These are phyloP conservation scores for Borovskyia barvae DNA, from an alignment of 208 protist genomes.

Conservation along the genomic window DNA sequence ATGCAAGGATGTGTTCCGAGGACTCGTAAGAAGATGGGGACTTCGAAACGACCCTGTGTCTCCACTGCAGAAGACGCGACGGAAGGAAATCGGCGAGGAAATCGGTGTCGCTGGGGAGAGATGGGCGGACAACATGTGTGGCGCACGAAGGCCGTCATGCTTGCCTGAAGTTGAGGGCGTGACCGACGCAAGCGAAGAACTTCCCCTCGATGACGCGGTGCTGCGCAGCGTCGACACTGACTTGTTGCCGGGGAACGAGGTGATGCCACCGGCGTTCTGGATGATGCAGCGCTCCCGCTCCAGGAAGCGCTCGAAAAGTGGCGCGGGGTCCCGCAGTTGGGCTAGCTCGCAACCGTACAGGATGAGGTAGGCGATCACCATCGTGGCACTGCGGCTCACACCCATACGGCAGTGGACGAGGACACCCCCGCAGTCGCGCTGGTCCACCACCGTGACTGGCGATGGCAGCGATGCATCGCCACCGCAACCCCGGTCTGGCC, in stretches of 20 bases:
- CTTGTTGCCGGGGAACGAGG: neutral
- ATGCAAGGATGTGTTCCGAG: too few species aligned
- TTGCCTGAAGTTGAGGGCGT: too few species aligned
- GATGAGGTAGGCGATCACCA: slow-evolving; percentile 81
- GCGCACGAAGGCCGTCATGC: neutral
- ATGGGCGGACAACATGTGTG: neutral
- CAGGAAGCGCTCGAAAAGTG: slow-evolving; percentile 18
- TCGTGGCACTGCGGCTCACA: slow-evolving; percentile 74
- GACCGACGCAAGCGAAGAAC: too few species aligned
- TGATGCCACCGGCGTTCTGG: slow-evolving; percentile 12
- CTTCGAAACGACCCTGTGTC: too few species aligned
- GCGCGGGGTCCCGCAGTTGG: slow-evolving; percentile 11
- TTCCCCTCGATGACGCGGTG: too few species aligned
- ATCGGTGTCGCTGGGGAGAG: slow-evolving; percentile 3
- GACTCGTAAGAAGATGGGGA: too few species aligned
- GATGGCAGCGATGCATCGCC: neutral
- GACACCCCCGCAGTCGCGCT: slow-evolving; percentile 53
- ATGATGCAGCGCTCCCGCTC: slow-evolving; percentile 19
- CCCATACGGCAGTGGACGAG: slow-evolving; percentile 85
- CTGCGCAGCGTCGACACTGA: too few species aligned
- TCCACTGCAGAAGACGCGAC: too few species aligned
- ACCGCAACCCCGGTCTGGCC: too few species aligned
- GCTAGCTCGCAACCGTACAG: slow-evolving; percentile 56
- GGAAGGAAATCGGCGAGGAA: neutral
- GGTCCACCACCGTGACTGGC: slow-evolving; percentile 11